Base-by-base conservation (phyloP, 345 rosid genomes). In the Eucalyptus regnans region DNA sequence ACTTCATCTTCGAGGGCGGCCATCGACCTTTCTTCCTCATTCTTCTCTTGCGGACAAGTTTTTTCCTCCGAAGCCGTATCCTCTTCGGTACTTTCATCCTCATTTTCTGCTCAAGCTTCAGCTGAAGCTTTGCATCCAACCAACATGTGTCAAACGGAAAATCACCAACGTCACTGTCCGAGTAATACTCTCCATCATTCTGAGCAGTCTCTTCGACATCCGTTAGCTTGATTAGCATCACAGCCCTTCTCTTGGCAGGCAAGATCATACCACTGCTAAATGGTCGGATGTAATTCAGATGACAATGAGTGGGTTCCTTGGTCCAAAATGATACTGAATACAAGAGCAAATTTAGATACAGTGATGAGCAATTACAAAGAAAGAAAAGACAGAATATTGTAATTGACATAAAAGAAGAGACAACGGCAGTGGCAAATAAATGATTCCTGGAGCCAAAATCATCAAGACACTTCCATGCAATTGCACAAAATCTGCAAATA, bases 1-100 rank as follows among this genome's bases (percentile, higher is more conserved):
- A 96, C 93, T 93, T 97, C 95, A 97, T 94, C 92, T 96, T 97
- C 7, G 97, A 97, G 90, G 98, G 98, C 3, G 97, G 99, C 99
- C 99, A 96, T 68, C 95, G 91, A 52, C 98, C 99, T 94, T 94
- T 97, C 97, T 97, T 97, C 94, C 99, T 94, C 96, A 97, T 44
- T 91, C 92, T 94, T 87, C 97, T 92, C 93, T 97, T 96, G 87
- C 94, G 95, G 85, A 95, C 60, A 50, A 97, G 96, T 85, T 97
- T 94, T 89, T 95, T 96, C 90, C 98, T 95, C 17, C 99, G 93
- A 17, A 97, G 96, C 91, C 98, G 91, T n/a, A 96, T 91, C 94
- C 96, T 95, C 93, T 94, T 97, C 4, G 96, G 94, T 89, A 95
- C 18, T 89, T 97, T 97, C 98, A 96, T 97, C 94, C 89, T 95